Base-by-base conservation (phyloP, 345 rosid species). In the Iberis pinnata region DNA sequence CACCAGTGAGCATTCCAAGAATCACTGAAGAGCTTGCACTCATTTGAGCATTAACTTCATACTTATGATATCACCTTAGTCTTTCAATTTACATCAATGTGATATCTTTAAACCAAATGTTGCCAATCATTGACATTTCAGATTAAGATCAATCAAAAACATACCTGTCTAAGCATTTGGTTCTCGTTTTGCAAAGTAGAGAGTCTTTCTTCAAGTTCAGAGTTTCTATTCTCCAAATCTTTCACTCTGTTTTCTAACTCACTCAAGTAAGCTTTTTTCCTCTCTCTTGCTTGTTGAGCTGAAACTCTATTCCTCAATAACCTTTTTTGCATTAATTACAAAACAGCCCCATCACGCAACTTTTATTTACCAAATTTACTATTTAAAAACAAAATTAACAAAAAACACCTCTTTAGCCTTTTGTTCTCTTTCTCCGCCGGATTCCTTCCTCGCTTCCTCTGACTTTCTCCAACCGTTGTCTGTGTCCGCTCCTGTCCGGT, bases 231-330 rank as follows among this genome's bases (percentile, higher is more conserved):
- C 78, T 85, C 95, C 79, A 88, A 75, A 55, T 85, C 90, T 82
- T 74, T 76, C 49, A 81, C 93, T 79, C 77, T 85, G 5, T 52
- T 58, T 66, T 92, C 96, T 77, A 92, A 65, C 16, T 83, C 97
- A 48, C 5, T 72, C 81, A 92, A 61, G 78, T 92, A 88, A 3
- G 81, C 98, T 44, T 92, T 92, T 61, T 92, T 92, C 78, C 97
- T 83, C 65, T 92, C 98, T 73, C 98, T 86, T 33, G 97, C 98
- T 72, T 92, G 98, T 64, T 92, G 98, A 1, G 98, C 98, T 22
- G 98, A 92, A 15, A 92, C 98, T 83, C 98, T 83, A 68, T 92
- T 92, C 76, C 98, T 85, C 84, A 92, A 58, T 80, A 92, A 80
- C 88, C 98, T 92, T 59, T 6, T 37, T 0, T 29, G n/a, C n/a